Base-by-base conservation (phyloP, 768 basidiomycete genomes). In the Butyriboletus loyo region DNA sequence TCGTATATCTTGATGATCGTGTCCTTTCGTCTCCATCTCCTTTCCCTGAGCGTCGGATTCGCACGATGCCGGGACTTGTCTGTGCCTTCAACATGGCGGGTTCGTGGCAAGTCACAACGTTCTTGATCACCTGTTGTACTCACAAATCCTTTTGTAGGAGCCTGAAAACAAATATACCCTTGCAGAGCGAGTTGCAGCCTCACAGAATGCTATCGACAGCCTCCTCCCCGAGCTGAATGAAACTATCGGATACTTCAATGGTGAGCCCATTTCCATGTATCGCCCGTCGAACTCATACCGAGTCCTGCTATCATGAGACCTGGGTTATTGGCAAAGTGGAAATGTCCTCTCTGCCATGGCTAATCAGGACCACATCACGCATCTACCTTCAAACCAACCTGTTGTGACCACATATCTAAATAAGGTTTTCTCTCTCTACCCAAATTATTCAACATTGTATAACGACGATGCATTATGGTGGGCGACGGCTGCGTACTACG, bases 251-350 rank as follows among this genome's bases (percentile, higher is more conserved):
- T 70, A 77, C 55, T 79, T 79, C 66, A 73, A 74, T 50, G 76
- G 77, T 72, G 42, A 31, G 70, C 55, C 11, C 25, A 25, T 31
- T n/a, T 38, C 8, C 40, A 25, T 7, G 24, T 11, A 36, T 54
- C 14, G 25, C 7, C 6, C 45, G 17, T 31, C 7, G 8, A 17
- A 41, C 39, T 34, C 24, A 52, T n/a, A 11, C 17, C 32, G 21
- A 30, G 24, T 22, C 21, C 19, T 24, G 19, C 41, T 28, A 38
- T 30, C 40, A 36, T 7, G 43, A 79, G 80, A 75, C 7, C 74
- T 82, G 36, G 73, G 77, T 35, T 81, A 72, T 52, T 81, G 81
- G 80, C 78, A 81, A 57, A 68, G 77, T 22, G 81, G 70, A 2
- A 82, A 81, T 46, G 78, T 74, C 10, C 77, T 71, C 64, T 76